Conservation (phyloP, 441 rosid species). For the Flueggea neowawraea region DNA sequence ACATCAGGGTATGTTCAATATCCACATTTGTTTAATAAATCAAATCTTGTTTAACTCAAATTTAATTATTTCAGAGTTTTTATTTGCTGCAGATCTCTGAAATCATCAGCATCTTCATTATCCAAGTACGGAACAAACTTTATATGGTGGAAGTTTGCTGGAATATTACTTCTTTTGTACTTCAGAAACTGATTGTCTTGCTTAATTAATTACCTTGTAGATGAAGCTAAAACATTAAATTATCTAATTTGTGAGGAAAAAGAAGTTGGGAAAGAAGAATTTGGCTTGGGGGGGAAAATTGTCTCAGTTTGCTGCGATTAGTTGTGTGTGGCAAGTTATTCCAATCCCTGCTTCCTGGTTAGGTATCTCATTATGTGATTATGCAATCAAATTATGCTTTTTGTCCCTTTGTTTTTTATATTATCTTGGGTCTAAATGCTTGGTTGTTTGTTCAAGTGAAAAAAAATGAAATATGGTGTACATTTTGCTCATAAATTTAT, state of each 20-base stretch:
- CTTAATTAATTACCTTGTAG: constrained; percentile 1
- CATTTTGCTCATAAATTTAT: too few species aligned
- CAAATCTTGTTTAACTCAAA: too few species aligned
- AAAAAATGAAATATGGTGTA: too few species aligned
- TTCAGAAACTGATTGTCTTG: constrained; percentile 28
- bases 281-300: not conserved
- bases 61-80: not conserved
- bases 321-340: constrained; percentile 19
- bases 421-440: not conserved
- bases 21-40: too few species aligned
- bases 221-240: constrained; percentile 16
- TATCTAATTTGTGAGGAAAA: not conserved
- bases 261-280: too few species aligned
- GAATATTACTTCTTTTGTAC: constrained; percentile 43
- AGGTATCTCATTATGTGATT: constrained; percentile 28
- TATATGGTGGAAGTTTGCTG: constrained; percentile 31
- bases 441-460: not conserved
- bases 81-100: constrained; percentile 27
- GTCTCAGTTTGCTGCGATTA: constrained; percentile 14
- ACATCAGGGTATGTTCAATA: constrained; percentile 46
- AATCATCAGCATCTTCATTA: constrained; percentile 37
- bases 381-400: not conserved
- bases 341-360: constrained; percentile 35
- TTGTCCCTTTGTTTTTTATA: not conserved
- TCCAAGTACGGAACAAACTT: constrained; percentile 20